Evolutionary conservation across 495 filamentous ascomycete species (phyloP), one percentile per base, ranked within the genome.

Genomic region (Annulohypoxylon moriforme): DNA sequence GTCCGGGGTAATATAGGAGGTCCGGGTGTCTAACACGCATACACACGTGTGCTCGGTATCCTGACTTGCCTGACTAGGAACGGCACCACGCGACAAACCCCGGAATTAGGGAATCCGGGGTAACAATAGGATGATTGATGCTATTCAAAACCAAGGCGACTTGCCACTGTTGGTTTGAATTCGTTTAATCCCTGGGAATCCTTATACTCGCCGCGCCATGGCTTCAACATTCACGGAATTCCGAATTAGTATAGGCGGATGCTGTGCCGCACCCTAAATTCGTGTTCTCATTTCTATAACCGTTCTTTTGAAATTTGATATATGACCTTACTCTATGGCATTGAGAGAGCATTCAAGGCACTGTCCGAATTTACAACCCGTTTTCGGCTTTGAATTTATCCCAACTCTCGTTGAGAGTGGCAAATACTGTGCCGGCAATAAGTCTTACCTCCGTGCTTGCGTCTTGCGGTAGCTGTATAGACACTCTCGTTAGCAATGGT

Each of bases 301-400:
- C 9, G 22, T 34, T 60, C 53, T 50, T 50, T 52, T 47, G 24
- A 33, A 52, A 49, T 53, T 34, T 52, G 24, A 20, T 29, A 31
- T 33, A 55, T 55, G 33, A 40, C 49, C 24, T 60, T 11, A 11
- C 18, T 56, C 27, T 50, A 11, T 25, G 36, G 25, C 16, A 22
- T 40, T 34, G 8, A 55, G 20, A 5, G 16, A 29, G 25, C 16
- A 22, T 40, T 34, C 18, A 55, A 33, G 11, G 16, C 9, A 22
- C 20, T 47, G 56, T 34, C 22, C 24, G 5, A 13, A 47, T 36
- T 78, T 84, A 95, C 62, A 95, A 81, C 4, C 87, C 88, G 79
- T 98, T 98, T 75, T 99, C 94, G 64, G 84, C 84, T 81, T 95
- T 96, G 82, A 99, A 99, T 80, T 94, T 97, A 77, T 99, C 96